phyloP scores from a whole-genome alignment of 768 basidiomycete species.

The Calvatia gigantea region DNA sequence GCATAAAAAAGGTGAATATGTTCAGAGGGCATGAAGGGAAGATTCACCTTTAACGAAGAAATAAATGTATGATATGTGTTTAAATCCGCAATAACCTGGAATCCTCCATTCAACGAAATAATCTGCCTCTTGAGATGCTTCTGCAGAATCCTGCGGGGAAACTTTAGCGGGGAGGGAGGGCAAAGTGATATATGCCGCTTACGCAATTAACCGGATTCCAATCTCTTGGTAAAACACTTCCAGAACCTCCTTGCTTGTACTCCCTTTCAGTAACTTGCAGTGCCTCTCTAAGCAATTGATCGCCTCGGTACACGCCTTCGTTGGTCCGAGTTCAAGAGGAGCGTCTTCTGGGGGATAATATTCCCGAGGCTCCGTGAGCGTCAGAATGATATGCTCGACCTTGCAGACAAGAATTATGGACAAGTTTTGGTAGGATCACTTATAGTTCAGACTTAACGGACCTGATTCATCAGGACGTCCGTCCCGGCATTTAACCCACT shows the following conservation, averaged over 20 bases:
- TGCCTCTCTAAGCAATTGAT: slow-evolving; percentile 88
- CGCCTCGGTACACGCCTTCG: slow-evolving; percentile 84
- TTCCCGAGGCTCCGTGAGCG: slow-evolving; percentile 77
- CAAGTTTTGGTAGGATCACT: background rate
- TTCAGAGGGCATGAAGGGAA: background rate
- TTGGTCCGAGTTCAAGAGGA: slow-evolving; percentile 79
- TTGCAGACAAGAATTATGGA: slow-evolving; percentile 23
- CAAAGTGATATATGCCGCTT: slow-evolving; percentile 26
- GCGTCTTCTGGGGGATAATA: slow-evolving; percentile 87
- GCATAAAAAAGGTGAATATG: background rate
- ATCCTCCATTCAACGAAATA: slow-evolving; percentile 90
- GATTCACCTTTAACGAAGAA: slow-evolving; percentile 69
- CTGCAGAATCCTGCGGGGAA: slow-evolving; percentile 71
- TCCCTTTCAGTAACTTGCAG: slow-evolving; percentile 87
- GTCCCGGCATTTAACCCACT: slow-evolving; percentile 93
- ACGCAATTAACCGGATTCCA: slow-evolving; percentile 85
- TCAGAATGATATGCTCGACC: slow-evolving; percentile 92
- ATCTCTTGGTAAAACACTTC: slow-evolving; percentile 99
- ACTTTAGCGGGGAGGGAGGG: background rate
- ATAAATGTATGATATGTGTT: slow-evolving; percentile 93
- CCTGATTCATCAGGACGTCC: slow-evolving; percentile 94
- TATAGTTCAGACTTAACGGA: too few relatives aligned
- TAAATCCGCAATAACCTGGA: slow-evolving; percentile 93
- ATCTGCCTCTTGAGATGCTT: slow-evolving; percentile 98
- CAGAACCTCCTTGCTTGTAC: slow-evolving; percentile 92